These are phyloP conservation scores for Oryza meridionalis DNA, from an alignment of 176 grass and related monocot genomes.

Conservation along the genomic window DNA sequence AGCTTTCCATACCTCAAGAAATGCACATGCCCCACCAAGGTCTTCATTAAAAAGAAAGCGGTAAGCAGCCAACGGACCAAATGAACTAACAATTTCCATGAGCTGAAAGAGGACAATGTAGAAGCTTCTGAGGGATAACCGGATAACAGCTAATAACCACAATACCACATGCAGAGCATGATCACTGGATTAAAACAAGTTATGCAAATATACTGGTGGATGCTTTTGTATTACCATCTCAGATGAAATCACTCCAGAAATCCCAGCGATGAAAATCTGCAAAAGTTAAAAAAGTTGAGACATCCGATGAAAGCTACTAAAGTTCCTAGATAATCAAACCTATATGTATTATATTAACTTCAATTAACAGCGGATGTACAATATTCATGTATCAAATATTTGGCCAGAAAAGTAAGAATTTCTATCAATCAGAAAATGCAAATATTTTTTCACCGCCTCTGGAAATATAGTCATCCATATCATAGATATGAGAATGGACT, in stretches of 20 bases:
- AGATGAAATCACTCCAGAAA: conserved; percentile 75
- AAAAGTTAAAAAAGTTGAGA: conserved; percentile 52
- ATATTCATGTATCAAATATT: neutral
- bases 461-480: neutral
- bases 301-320: conserved; percentile 2
- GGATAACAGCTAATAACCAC: neutral
- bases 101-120: conserved; percentile 67
- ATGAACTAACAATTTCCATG: conserved; percentile 85
- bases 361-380: neutral
- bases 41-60: conserved; percentile 67
- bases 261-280: conserved; percentile 90
- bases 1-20: conserved; percentile 78
- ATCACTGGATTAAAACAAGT: conserved; percentile 37
- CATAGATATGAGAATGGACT: conserved; percentile 36
- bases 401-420: neutral
- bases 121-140: conserved; percentile 27
- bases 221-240: conserved; percentile 64
- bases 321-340: neutral
- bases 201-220: conserved; percentile 28
- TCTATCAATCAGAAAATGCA: neutral
- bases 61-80: conserved; percentile 76
- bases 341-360: conserved; percentile 13
- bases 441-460: neutral
- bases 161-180: conserved; percentile 29
- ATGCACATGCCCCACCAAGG: conserved; percentile 72